Evolutionary conservation across 129 eudicot species (phyloP).

Genomic region (Glebionis coronaria): DNA sequence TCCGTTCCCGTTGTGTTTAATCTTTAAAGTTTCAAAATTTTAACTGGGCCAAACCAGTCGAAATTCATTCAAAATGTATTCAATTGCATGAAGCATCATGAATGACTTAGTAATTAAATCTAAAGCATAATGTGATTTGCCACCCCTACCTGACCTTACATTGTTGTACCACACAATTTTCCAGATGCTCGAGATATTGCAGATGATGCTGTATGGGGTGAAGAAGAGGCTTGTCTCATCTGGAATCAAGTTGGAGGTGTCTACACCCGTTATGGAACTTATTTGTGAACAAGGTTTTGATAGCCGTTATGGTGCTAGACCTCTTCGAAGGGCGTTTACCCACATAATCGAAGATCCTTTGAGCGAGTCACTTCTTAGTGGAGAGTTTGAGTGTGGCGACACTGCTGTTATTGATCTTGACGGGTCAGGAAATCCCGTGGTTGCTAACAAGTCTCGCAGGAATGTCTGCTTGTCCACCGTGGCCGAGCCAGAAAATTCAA

Average conservation of each 20-base stretch:
- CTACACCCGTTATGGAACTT: constrained; percentile 62
- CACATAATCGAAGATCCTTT: constrained; percentile 63
- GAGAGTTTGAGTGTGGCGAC: constrained; percentile 57
- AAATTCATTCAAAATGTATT: no score
- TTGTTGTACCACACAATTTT: not conserved
- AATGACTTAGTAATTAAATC: no score
- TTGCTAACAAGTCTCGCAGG: constrained; percentile 43
- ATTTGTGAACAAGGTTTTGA: constrained; percentile 77
- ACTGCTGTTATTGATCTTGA: constrained; percentile 62
- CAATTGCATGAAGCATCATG: no score
- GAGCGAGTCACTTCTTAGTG: constrained; percentile 77
- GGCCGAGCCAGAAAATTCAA: no score
- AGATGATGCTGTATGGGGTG: constrained; percentile 72
- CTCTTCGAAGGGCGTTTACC: constrained; percentile 79
- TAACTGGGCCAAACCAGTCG: no score
- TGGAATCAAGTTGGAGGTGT: constrained; percentile 65
- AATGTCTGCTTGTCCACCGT: constrained; percentile 48
- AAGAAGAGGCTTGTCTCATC: constrained; percentile 51
- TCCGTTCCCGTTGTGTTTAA: no score
- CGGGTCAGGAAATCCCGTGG: constrained; percentile 71
- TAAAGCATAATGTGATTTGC: not conserved
- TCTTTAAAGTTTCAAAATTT: no score
- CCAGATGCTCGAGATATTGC: constrained; percentile 80
- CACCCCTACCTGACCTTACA: not conserved
- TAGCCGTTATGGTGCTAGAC: constrained; percentile 82